Conservation (phyloP, 2,329 filamentous ascomycete genomes). For the Fusarium oxysporum region DNA sequence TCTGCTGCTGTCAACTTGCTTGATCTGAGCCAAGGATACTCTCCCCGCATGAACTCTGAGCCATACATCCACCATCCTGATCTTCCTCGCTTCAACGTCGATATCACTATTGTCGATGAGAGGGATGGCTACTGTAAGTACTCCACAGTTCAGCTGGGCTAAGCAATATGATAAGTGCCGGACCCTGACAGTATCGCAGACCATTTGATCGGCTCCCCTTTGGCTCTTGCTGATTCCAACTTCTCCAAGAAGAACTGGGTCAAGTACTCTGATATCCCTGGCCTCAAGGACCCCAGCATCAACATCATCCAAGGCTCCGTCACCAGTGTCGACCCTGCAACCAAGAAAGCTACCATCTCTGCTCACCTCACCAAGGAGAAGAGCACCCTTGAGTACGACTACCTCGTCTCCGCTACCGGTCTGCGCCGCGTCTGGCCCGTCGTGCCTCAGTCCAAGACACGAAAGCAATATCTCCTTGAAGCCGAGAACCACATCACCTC, state of each 20-base stretch:
- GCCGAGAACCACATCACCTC: conserved; percentile 68
- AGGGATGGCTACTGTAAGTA: conserved; percentile 83
- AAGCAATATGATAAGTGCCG: background rate
- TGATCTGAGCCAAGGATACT: conserved; percentile 70
- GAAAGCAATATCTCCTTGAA: conserved; percentile 73
- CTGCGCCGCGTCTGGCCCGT: conserved; percentile 77
- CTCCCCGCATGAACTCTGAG: conserved; percentile 58
- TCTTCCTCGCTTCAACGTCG: conserved; percentile 64
- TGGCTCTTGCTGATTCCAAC: conserved; percentile 72
- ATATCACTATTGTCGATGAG: conserved; percentile 82
- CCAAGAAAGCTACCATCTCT: conserved; percentile 69
- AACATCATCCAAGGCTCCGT: conserved; percentile 75
- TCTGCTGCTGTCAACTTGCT: conserved; percentile 74
- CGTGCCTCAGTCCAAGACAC: conserved; percentile 73
- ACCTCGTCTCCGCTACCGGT: conserved; percentile 78
- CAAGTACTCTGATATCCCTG: conserved; percentile 73
- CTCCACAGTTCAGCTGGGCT: background rate
- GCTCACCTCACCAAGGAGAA: conserved; percentile 58
- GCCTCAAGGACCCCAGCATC: conserved; percentile 72
- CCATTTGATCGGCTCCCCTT: conserved; percentile 80
- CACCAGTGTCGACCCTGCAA: conserved; percentile 66
- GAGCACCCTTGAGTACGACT: conserved; percentile 72
- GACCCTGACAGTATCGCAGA: conserved; percentile 57
- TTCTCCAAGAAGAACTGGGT: conserved; percentile 78
- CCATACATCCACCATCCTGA: conserved; percentile 55